Conservation (phyloP, 768 basidiomycete species). For the Tulasnella sp. region DNA sequence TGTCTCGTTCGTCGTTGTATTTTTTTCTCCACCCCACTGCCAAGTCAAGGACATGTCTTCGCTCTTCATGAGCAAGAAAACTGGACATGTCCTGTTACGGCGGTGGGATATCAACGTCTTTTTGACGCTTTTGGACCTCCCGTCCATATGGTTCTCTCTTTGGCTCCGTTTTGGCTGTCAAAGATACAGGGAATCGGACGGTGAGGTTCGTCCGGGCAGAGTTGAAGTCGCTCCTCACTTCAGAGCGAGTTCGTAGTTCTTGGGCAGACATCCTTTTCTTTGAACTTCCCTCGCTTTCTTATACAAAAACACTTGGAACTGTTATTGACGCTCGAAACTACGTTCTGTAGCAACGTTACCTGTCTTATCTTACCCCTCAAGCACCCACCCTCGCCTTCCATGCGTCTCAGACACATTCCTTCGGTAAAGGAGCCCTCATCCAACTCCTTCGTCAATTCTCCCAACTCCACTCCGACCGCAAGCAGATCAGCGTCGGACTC, state of each 20-base stretch:
- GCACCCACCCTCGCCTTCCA: constrained; percentile 98
- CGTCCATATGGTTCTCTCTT: constrained; percentile 12
- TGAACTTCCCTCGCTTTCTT: constrained; percentile 14
- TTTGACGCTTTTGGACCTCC: constrained; percentile 16
- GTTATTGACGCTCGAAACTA: not conserved
- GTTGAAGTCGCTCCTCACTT: constrained; percentile 28
- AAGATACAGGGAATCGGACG: constrained; percentile 26
- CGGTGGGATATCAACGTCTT: constrained; percentile 37
- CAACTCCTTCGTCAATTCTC: constrained; percentile 95
- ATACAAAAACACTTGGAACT: constrained; percentile 3
- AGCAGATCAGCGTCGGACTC: constrained; percentile 97
- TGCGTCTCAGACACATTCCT: constrained; percentile 97
- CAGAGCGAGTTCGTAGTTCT: constrained; percentile 34
- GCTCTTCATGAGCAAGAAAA: constrained; percentile 14
- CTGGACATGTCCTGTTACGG: constrained; percentile 34
- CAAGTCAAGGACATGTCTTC: constrained; percentile 33
- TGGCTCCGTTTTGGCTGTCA: constrained; percentile 27
- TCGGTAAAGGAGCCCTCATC: constrained; percentile 97
- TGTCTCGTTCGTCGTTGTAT: not conserved
- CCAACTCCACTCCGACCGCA: constrained; percentile 95
- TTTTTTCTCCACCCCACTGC: constrained; percentile 28
- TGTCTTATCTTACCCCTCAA: constrained; percentile 86
- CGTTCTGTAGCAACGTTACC: constrained; percentile 70
- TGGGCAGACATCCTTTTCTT: constrained; percentile 31
- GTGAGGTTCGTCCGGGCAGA: constrained; percentile 30